Evolutionary conservation across 139 green algal genomes (phyloP), one percentile per base, ranked within the genome.

Genomic region (Micromonas pusilla): DNA sequence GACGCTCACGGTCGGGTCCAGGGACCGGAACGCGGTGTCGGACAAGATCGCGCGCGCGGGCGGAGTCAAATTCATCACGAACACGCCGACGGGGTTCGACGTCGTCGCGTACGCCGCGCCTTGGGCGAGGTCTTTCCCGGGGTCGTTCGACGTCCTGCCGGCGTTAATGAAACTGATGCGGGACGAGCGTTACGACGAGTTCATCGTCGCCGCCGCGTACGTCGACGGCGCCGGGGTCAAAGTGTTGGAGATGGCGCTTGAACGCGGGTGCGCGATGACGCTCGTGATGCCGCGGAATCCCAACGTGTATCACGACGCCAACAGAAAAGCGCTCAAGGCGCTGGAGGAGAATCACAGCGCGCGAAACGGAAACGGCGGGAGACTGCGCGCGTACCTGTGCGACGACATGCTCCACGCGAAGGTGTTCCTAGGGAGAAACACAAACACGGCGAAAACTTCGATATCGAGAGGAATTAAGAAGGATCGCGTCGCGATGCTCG

Each of bases 241-340:
- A 9, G 30, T 75, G 20, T 63, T 75, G 9, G 37, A 28, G 23
- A 32, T 5, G 19, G 53, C 30, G 2, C 37, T 75, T 37, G 21
- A 16, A 6, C 36, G 68, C 19, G 65, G 28, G 2, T 23, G 34
- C 19, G 34, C 37, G 21, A n/a, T 75, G 26, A 75, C 68, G 38
- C 37, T 75, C 68, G 37, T 75, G 1, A 39, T 75, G 36, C 68
- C 68, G 0, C 23, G 68, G 33, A 63, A 33, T 32, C 68, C 68
- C 20, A 75, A 75, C 37, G 68, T 75, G 68, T 75, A 75, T 62
- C 68, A 75, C 37, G 68, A 75, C 6, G 68, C 68, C 1, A 75
- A 75, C 33, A 38, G 68, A 20, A 75, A 75, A 26, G 68, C 68
- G 36, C 30, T 75, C 23, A 32, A 28, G 6, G 19, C 21, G 4